These are phyloP conservation scores for Chaetomium fimeti DNA, from an alignment of 495 filamentous ascomycete genomes.

Conservation along the genomic window DNA sequence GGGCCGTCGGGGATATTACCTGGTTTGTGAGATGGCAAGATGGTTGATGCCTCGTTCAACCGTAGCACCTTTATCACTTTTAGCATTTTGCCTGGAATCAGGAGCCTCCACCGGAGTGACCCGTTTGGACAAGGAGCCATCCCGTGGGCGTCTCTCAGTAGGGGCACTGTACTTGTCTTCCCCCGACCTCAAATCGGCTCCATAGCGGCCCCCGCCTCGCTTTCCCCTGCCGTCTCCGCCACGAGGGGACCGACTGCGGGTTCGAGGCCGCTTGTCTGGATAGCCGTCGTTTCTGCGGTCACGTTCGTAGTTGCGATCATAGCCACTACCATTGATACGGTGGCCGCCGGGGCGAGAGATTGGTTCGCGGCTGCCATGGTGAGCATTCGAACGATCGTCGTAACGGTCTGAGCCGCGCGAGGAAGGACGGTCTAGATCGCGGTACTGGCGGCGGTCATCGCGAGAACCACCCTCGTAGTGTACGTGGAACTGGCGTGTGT, in stretches of 20 bases:
- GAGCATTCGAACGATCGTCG: constrained; percentile 52
- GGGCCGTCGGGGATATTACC: constrained; percentile 15
- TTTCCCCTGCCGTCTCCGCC: constrained; percentile 45
- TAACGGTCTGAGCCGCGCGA: constrained; percentile 47
- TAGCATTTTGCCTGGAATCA: constrained; percentile 60
- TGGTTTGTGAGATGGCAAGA: constrained; percentile 30
- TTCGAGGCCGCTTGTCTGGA: constrained; percentile 62
- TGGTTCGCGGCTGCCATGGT: constrained; percentile 50
- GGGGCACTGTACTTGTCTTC: constrained; percentile 46
- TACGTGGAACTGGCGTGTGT: constrained; percentile 59
- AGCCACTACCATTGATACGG: constrained; percentile 14
- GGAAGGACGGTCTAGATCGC: constrained; percentile 65
- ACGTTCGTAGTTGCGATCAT: constrained; percentile 23
- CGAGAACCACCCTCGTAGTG: constrained; percentile 56
- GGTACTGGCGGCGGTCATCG: constrained; percentile 48
- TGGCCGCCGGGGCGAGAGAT: constrained; percentile 15
- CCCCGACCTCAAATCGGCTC: constrained; percentile 21
- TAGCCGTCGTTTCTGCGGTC: constrained; percentile 40
- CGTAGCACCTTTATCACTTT: constrained; percentile 60
- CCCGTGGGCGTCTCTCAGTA: constrained; percentile 42
- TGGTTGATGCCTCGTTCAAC: constrained; percentile 49
- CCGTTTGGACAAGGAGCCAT: constrained; percentile 35
- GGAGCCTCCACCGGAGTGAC: constrained; percentile 35
- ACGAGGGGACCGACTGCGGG: constrained; percentile 65
- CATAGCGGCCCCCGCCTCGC: constrained; percentile 37